phyloP scores from a whole-genome alignment of 108 stramenopile species.

The Parmales sp. region DNA sequence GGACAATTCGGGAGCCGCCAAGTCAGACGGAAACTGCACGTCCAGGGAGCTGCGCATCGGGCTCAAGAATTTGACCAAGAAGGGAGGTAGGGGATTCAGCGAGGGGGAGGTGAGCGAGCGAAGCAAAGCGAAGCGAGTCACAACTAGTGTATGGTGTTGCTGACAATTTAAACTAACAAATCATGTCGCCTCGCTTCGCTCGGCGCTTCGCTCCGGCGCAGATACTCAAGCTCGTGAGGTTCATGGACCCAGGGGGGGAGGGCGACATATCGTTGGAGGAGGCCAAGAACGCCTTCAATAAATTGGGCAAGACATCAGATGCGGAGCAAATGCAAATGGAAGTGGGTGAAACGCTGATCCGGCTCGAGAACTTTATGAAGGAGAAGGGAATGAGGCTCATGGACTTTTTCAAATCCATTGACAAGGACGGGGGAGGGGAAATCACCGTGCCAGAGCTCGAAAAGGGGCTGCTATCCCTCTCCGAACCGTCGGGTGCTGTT shows the following conservation, averaged over 20 bases:
- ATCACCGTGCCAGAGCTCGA: not conserved
- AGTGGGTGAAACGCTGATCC: not conserved
- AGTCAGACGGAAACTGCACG: not conserved
- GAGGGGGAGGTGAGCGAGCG: no score
- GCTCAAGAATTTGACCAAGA: not conserved
- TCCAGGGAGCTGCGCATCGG: not conserved
- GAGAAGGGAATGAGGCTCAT: constrained; percentile 4
- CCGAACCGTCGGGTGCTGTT: not conserved
- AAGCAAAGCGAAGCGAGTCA: no score
- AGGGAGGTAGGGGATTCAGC: not conserved
- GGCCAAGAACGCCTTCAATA: not conserved
- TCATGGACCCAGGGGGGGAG: constrained; percentile 8
- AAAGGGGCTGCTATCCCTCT: not conserved
- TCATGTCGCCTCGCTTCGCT: no score
- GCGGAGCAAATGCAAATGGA: not conserved
- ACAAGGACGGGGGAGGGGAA: not conserved
- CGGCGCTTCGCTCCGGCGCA: not conserved
- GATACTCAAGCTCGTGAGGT: not conserved
- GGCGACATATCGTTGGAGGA: constrained; percentile 2
- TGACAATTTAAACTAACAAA: no score
- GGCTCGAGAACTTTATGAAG: constrained; percentile 5
- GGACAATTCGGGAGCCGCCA: constrained; percentile 1
- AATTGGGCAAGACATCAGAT: not conserved
- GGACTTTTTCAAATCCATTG: constrained; percentile 1
- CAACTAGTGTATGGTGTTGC: no score